Percentiles rank a stretch among this genome's conserved stretches.
Evolutionary conservation across 805 yeast genomes (phyloP).

Genomic region (Yarrowia keelungensis): DNA sequence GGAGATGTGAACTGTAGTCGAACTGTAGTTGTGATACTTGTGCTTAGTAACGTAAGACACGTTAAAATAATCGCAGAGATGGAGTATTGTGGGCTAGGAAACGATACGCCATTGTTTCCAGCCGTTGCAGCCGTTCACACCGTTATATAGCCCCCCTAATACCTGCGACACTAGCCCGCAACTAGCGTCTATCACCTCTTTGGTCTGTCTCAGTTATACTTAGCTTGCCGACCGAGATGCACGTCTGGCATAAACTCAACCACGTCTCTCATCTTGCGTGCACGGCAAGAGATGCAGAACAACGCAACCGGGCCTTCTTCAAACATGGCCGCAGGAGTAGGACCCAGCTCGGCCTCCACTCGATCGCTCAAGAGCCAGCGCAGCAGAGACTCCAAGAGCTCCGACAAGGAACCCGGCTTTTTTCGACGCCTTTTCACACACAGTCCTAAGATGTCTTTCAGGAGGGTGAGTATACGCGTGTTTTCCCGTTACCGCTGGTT

Average conservation of each 20-base stretch:
- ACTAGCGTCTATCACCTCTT: not conserved
- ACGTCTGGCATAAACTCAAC: constrained; percentile 17
- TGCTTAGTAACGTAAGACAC: too few relatives aligned
- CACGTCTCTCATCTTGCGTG: constrained; percentile 26
- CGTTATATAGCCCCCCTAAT: too few relatives aligned
- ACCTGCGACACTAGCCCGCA: not conserved
- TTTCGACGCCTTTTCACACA: constrained; percentile 32
- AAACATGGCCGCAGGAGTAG: constrained; percentile 22
- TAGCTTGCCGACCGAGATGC: constrained; percentile 3
- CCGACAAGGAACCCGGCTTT: constrained; percentile 32
- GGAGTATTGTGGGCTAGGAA: too few relatives aligned
- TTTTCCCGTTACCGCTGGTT: too few relatives aligned
- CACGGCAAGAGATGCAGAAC: constrained; percentile 26
- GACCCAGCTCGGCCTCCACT: constrained; percentile 30
- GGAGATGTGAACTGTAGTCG: too few relatives aligned
- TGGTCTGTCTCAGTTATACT: not conserved
- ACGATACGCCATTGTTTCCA: too few relatives aligned
- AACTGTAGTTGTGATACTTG: too few relatives aligned
- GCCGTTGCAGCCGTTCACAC: too few relatives aligned
- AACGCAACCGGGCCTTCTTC: constrained; percentile 33
- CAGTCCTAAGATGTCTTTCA: constrained; percentile 28
- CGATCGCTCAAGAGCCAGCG: constrained; percentile 36
- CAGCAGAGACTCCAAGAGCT: constrained; percentile 25
- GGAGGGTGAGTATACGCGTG: constrained; percentile 15
- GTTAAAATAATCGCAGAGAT: too few relatives aligned